Percentiles rank a stretch among this genome's conserved stretches.
phyloP scores from a whole-genome alignment of 306 rosid species.

The Corylus americana region DNA sequence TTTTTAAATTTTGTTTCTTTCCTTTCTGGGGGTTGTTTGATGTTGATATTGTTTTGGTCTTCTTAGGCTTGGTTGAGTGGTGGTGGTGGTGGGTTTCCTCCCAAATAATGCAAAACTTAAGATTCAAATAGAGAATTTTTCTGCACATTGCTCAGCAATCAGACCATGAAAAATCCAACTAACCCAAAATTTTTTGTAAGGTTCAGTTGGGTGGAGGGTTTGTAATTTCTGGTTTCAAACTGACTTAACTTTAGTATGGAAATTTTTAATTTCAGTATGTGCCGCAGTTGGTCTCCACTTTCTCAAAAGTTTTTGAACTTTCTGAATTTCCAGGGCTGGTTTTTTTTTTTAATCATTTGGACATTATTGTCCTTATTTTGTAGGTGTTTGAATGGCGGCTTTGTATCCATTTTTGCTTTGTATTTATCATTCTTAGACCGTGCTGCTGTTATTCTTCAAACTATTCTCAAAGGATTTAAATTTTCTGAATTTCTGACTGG shows the following conservation, averaged over 20 bases:
- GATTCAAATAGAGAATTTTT: neutral
- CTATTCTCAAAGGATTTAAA: neutral
- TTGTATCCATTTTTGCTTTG: neutral
- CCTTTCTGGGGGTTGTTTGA: neutral
- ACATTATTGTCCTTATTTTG: neutral
- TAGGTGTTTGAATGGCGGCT: neutral
- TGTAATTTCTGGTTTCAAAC: neutral
- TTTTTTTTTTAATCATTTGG: neutral
- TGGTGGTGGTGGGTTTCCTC: neutral
- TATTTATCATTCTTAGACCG: neutral
- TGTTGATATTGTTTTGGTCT: neutral
- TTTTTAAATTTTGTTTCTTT: neutral
- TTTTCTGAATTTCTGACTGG: slow-evolving; percentile 6
- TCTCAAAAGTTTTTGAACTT: neutral
- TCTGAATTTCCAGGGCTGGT: neutral
- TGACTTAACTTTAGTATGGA: neutral
- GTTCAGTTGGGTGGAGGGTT: neutral
- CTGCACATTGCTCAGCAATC: neutral
- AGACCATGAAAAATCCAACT: neutral
- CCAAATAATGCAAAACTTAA: neutral
- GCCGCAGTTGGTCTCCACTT: neutral
- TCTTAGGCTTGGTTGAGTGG: slow-evolving; percentile 3
- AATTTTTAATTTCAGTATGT: neutral
- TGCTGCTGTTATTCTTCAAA: neutral
- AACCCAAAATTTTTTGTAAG: neutral